Evolutionary conservation across 805 yeast genomes (phyloP), one percentile per base, ranked within the genome.

Genomic region (Saturnispora besseyi): DNA sequence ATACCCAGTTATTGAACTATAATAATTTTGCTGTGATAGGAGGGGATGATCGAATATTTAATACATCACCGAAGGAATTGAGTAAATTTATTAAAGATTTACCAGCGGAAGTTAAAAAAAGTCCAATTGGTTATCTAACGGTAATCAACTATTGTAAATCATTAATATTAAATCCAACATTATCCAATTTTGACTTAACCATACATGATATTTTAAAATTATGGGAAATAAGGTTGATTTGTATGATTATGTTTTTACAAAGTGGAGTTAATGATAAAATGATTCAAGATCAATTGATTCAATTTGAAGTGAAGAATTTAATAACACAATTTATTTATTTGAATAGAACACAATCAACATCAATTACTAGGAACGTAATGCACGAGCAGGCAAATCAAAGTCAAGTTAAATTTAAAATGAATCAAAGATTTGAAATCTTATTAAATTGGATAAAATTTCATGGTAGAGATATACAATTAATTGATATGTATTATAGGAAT

Each of bases 401-500:
- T 34, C 49, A 8, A 61, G 56, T 37, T 46, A 59, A 13, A 57
- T 37, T 46, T 61, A 13, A 48, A 52, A 21, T 59, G 56, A 53
- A 52, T 11, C 34, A 29, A 9, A 29, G 52, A 18, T 63, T 65
- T 52, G 59, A 57, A 36, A 43, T 65, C 4, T 52, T 73, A 22
- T 49, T 76, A 26, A 62, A 72, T 31, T 60, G 76, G 48, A 61
- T 77, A 46, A 74, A 69, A 51, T 65, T 73, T 22, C 44, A 30
- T 30, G 66, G 71, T 1, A 72, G 77, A 5, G 73, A 69, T 50
- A 48, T 74, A 51, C 57, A 62, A 28, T 56, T 74, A 22, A 64
- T 76, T 22, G 74, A 73, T 50, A 76, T 71, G 43, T 58, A 70
- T 37, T 77, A 73, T 60, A 69, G 68, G 50, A 62, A 75, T 30